A percentile compares a stretch with the other conserved stretches of the same genome.
Evolutionary conservation across 768 basidiomycete species (phyloP).

Genomic region (Leucocoprinus leucothites): DNA sequence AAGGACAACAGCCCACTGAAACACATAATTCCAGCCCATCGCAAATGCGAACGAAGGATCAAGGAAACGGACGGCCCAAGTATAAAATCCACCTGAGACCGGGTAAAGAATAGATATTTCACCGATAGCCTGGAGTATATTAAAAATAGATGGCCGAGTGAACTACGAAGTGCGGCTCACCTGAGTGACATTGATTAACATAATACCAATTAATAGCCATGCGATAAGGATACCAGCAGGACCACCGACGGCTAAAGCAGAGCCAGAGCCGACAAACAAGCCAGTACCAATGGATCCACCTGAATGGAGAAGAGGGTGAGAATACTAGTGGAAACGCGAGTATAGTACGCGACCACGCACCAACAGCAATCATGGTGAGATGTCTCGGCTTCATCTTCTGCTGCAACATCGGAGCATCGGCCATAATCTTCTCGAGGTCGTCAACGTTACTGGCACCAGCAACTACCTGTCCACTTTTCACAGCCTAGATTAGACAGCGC

Average conservation of each 20-base stretch:
- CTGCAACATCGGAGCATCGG: slow-evolving; percentile 43
- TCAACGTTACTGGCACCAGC: slow-evolving; percentile 30
- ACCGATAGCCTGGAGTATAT: slow-evolving; percentile 34
- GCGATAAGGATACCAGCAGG: slow-evolving; percentile 42
- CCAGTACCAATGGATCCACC: slow-evolving; percentile 49
- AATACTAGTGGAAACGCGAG: not conserved
- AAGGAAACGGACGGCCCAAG: slow-evolving; percentile 41
- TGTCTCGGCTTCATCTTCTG: slow-evolving; percentile 48
- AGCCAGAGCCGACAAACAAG: slow-evolving; percentile 45
- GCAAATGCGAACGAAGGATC: slow-evolving; percentile 46
- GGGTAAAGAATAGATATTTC: slow-evolving; percentile 50
- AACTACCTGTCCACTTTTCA: slow-evolving; percentile 33
- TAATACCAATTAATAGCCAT: slow-evolving; percentile 43
- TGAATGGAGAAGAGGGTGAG: slow-evolving; percentile 11
- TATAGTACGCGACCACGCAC: slow-evolving; percentile 23
- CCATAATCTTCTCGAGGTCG: slow-evolving; percentile 32
- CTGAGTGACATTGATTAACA: slow-evolving; percentile 48
- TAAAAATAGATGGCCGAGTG: not conserved
- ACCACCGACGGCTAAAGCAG: slow-evolving; percentile 35
- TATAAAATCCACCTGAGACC: slow-evolving; percentile 48
- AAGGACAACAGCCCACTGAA: slow-evolving; percentile 44
- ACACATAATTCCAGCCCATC: slow-evolving; percentile 49
- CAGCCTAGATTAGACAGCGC: not conserved
- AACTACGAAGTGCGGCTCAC: slow-evolving; percentile 17
- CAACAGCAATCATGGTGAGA: slow-evolving; percentile 47